Conservation (phyloP, 148 eudicot genomes). For the Rhododendron williamsianum region DNA sequence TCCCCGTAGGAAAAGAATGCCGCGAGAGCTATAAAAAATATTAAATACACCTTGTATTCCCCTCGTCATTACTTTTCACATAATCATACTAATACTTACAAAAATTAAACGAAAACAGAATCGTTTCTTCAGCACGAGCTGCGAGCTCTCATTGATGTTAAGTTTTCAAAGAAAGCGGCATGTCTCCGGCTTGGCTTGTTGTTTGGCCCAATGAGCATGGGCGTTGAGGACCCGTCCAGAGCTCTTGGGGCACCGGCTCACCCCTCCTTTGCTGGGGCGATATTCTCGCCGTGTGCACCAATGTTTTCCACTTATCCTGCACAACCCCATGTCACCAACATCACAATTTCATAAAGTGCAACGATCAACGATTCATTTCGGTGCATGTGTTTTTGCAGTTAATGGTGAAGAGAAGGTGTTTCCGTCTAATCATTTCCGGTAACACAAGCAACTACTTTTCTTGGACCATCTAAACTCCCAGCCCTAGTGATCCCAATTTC, state of each 20-base stretch:
- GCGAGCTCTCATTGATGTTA: background rate
- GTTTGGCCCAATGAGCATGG: conserved; percentile 84
- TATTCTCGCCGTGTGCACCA: conserved; percentile 94
- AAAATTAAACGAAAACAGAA: background rate
- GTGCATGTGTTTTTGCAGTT: background rate
- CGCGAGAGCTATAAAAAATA: background rate
- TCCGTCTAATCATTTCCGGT: background rate
- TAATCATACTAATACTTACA: background rate
- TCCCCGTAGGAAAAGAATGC: background rate
- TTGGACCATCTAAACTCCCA: background rate
- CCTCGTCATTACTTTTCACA: conserved; percentile 7
- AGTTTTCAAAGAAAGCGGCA: conserved; percentile 45
- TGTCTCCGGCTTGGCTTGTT: conserved; percentile 71
- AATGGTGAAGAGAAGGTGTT: background rate
- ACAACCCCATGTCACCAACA: background rate
- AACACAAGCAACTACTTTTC: conserved; percentile 9
- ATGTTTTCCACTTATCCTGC: conserved; percentile 97
- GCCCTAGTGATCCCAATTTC: background rate
- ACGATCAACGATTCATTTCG: background rate
- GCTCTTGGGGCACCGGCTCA: conserved; percentile 92
- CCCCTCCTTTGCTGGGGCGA: conserved; percentile 97
- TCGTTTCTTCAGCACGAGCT: conserved; percentile 3
- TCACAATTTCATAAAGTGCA: background rate
- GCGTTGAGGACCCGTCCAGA: conserved; percentile 80
- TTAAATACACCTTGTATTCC: background rate